phyloP scores from a whole-genome alignment of 768 basidiomycete genomes.

The Boletus reticulatus region DNA sequence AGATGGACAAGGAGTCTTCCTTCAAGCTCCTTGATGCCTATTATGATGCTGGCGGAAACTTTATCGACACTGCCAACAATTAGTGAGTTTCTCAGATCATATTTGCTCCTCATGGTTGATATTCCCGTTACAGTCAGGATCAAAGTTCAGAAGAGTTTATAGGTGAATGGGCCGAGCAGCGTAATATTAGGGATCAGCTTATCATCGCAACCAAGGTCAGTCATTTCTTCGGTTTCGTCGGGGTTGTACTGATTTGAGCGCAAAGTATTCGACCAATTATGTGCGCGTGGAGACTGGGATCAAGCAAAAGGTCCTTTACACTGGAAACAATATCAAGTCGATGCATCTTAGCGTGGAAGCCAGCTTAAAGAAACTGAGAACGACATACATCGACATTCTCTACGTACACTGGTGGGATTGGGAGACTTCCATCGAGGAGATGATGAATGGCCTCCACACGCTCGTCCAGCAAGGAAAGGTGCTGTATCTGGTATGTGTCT shows the following conservation, averaged over 20 bases:
- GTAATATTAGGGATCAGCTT: conserved; percentile 43
- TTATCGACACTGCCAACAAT: conserved; percentile 47
- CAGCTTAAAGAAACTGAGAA: neutral
- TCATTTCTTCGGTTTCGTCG: neutral
- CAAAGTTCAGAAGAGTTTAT: conserved; percentile 53
- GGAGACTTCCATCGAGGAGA: conserved; percentile 42
- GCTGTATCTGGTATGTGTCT: conserved; percentile 35
- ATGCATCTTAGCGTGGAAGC: conserved; percentile 31
- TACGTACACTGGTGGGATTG: conserved; percentile 47
- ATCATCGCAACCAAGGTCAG: conserved; percentile 42
- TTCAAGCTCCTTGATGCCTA: conserved; percentile 48
- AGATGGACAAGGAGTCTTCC: conserved; percentile 40
- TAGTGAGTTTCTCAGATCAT: conserved; percentile 30
- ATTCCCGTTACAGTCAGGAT: conserved; percentile 38
- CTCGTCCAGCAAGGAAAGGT: conserved; percentile 44
- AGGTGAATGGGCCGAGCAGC: conserved; percentile 49
- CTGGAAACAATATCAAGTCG: conserved; percentile 38
- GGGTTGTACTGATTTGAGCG: conserved; percentile 6
- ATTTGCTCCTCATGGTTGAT: neutral
- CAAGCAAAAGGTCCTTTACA: conserved; percentile 26
- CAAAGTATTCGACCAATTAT: conserved; percentile 18
- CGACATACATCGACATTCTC: neutral
- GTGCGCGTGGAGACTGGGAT: conserved; percentile 13
- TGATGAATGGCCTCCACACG: conserved; percentile 44
- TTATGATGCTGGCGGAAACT: conserved; percentile 46